These are phyloP conservation scores for Skeletonema potamos DNA, from an alignment of 108 stramenopile species.

Conservation along the genomic window DNA sequence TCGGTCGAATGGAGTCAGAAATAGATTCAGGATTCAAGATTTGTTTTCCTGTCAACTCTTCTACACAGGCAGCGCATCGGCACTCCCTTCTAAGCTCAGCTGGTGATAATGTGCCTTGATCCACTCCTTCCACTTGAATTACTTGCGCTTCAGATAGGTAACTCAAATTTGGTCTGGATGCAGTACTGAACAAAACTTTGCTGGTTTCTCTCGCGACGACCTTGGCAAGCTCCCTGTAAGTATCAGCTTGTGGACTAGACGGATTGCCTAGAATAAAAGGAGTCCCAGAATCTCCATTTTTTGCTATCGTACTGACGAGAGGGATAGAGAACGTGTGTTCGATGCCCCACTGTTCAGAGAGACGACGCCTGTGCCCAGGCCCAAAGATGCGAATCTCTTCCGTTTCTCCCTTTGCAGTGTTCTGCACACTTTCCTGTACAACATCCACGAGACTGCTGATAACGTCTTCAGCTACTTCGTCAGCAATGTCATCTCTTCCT, in stretches of 20 bases:
- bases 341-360: constrained; percentile 86
- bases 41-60: constrained; percentile 90
- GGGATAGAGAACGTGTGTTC: constrained; percentile 82
- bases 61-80: constrained; percentile 89
- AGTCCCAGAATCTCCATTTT: constrained; percentile 81
- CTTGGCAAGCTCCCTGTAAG: constrained; percentile 64
- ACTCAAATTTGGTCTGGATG: constrained; percentile 53
- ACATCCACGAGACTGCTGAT: constrained; percentile 53
- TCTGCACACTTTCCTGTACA: constrained; percentile 40
- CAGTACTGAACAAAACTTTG: constrained; percentile 14
- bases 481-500: constrained; percentile 29
- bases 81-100: constrained; percentile 72
- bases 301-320: constrained; percentile 70
- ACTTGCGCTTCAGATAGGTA: constrained; percentile 50
- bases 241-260: constrained; percentile 62
- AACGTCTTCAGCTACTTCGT: constrained; percentile 19
- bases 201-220: constrained; percentile 77
- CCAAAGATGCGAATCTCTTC: constrained; percentile 80
- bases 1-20: constrained; percentile 62
- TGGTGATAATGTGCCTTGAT: constrained; percentile 46
- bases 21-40: constrained; percentile 62
- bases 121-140: constrained; percentile 35
- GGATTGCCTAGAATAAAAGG: constrained; percentile 76
- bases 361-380: constrained; percentile 64
- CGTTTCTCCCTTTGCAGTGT: constrained; percentile 6